Conservation (phyloP, 805 yeast genomes). For the Naumovozyma baii region DNA sequence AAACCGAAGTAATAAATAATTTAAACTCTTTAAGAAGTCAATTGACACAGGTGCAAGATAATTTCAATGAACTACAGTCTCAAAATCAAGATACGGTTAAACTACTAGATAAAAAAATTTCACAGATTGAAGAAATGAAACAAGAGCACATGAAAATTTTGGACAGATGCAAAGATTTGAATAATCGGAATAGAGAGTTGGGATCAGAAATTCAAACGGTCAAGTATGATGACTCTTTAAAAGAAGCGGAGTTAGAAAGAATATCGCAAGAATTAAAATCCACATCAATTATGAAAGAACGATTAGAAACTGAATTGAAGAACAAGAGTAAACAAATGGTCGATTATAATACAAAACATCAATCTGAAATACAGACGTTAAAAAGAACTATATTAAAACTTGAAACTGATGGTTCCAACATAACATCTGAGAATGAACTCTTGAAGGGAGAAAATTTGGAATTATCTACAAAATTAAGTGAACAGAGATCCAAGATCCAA, state of each 20-base stretch:
- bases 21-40: constrained; percentile 3
- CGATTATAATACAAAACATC: constrained; percentile 19
- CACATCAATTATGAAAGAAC: constrained; percentile 33
- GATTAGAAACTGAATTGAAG: constrained; percentile 34
- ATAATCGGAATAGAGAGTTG: constrained; percentile 34
- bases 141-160: constrained; percentile 7
- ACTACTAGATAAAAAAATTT: constrained; percentile 27
- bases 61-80: constrained; percentile 12
- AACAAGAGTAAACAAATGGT: constrained; percentile 27
- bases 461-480: constrained; percentile 33
- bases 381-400: constrained; percentile 47
- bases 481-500: constrained; percentile 36
- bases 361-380: constrained; percentile 52
- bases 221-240: constrained; percentile 23
- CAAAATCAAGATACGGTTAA: constrained; percentile 19
- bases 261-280: constrained; percentile 35
- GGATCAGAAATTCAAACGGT: constrained; percentile 30
- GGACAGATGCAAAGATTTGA: too few species aligned
- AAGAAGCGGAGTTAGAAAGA: constrained; percentile 30
- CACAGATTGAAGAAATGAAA: constrained; percentile 34
- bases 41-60: constrained; percentile 6
- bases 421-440: constrained; percentile 19
- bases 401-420: constrained; percentile 1
- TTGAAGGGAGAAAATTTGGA: constrained; percentile 31
- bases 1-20: constrained; percentile 6